Percentiles rank a stretch among this genome's conserved stretches.
Conservation (phyloP, 257 asterid genomes). For the Solanum habrochaites region DNA sequence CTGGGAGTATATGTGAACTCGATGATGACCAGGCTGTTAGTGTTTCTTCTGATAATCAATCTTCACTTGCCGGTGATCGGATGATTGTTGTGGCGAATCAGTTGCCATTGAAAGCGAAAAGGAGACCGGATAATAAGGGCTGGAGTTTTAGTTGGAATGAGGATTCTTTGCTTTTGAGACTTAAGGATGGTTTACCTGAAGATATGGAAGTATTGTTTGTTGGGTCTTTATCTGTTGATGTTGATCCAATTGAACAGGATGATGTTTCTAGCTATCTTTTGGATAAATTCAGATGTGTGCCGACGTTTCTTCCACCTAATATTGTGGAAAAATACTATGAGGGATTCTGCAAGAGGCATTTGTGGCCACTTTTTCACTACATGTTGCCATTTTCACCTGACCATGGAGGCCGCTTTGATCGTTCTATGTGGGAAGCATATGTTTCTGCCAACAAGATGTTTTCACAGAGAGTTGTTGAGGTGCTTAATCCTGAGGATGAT, state of each 20-base stretch:
- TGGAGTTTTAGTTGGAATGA: conserved; percentile 84
- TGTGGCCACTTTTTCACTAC: conserved; percentile 82
- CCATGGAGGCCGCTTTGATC: conserved; percentile 68
- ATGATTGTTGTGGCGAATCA: conserved; percentile 71
- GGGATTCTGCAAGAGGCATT: conserved; percentile 74
- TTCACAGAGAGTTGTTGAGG: conserved; percentile 71
- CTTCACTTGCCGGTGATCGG: conserved; percentile 67
- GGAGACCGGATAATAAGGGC: conserved; percentile 73
- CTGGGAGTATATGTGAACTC: conserved; percentile 64
- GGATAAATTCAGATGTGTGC: conserved; percentile 63
- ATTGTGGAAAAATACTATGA: conserved; percentile 54
- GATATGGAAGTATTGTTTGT: conserved; percentile 77
- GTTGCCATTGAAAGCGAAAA: conserved; percentile 64
- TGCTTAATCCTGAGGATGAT: conserved; percentile 77
- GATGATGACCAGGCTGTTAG: conserved; percentile 70
- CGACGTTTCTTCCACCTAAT: conserved; percentile 58
- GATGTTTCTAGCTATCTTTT: conserved; percentile 51
- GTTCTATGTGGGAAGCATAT: conserved; percentile 77
- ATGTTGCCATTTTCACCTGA: conserved; percentile 71
- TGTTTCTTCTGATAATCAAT: conserved; percentile 66
- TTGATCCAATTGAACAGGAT: conserved; percentile 74
- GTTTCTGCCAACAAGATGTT: conserved; percentile 66
- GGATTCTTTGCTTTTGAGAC: conserved; percentile 59
- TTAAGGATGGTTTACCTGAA: conserved; percentile 81
- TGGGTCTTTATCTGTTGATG: conserved; percentile 61